Base-by-base conservation (phyloP, 2,329 filamentous ascomycete species). In the Colletotrichum plurivorum region DNA sequence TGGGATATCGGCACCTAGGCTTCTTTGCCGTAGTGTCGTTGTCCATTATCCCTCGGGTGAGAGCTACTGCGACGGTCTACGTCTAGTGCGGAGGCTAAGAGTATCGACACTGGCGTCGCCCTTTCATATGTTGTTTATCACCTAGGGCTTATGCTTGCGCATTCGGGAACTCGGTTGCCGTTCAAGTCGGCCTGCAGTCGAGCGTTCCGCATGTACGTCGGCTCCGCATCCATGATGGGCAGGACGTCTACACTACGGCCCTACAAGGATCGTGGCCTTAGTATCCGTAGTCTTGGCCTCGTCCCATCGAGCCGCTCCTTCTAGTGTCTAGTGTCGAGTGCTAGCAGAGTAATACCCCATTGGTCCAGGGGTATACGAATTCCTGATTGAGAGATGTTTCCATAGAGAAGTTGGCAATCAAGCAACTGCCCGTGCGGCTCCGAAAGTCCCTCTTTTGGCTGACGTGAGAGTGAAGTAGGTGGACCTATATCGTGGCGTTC, bases 391-490 rank as follows among this genome's bases (percentile, higher is more conserved):
- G 31, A 9, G 8, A 10, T 36, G 8, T 36, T 36, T 36, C 8
- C 8, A 3, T 10, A 10, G 8, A 36, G 31, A 10, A 10, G 4
- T 9, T 31, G 27, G 9, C 9, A 43, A 10, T 4, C 39, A 41
- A 41, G 39, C 39, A 41, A 16, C 43, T 31, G 41, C 18, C 27
- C 49, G 49, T 54, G 59, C 49, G 57, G 27, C 27, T 36, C 31
- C 31, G 8, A 36, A 36, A 36, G 31, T 36, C 31, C 48, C 48
- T 46, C 18, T 9, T n/a, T n/a, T 43, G 45, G 43, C 66, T 69
- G 66, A 69, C 54, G 66, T 66, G 61, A 66, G 61, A 36, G 31
- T 36, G 31, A 66, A 49, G 16, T 12, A 49, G 18, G 18, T 20
- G n/a, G 20, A 15, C 46, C 46, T 49, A 41, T 39, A 55, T 22